Percentiles rank a stretch among this genome's conserved stretches.
These are phyloP conservation scores for Aspergillus ustus DNA, from an alignment of 2,329 filamentous ascomycete species.

Conservation along the genomic window DNA sequence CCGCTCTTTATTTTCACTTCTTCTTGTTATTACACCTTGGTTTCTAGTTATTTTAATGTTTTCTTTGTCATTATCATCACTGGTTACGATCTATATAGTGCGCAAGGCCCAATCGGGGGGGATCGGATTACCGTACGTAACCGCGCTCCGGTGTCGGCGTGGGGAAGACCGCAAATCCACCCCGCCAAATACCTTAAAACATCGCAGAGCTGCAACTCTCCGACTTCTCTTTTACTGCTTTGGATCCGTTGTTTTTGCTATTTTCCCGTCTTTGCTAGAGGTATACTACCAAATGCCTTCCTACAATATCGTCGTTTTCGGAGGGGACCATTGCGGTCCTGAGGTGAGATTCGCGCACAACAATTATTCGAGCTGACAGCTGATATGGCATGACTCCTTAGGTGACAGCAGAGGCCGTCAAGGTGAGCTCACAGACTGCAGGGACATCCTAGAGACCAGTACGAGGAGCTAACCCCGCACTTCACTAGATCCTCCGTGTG, in stretches of 20 bases:
- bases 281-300: slow-evolving; percentile 61
- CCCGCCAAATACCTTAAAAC: slow-evolving; percentile 27
- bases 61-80: slow-evolving; percentile 9
- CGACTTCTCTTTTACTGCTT: slow-evolving; percentile 1
- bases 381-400: slow-evolving; percentile 37
- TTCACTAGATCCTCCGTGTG: slow-evolving; percentile 71
- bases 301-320: slow-evolving; percentile 81
- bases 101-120: slow-evolving; percentile 12
- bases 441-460: background rate
- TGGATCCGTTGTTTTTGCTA: slow-evolving; percentile 3
- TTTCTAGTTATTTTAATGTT: slow-evolving; percentile 27
- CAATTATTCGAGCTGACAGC: slow-evolving; percentile 6
- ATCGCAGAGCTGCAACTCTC: slow-evolving; percentile 12
- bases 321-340: slow-evolving; percentile 82
- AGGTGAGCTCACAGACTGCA: slow-evolving; percentile 59
- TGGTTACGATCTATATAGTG: slow-evolving; percentile 13
- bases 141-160: slow-evolving; percentile 34
- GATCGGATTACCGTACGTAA: slow-evolving; percentile 15
- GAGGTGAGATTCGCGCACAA: slow-evolving; percentile 62
- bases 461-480: background rate
- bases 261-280: slow-evolving; percentile 11
- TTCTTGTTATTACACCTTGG: slow-evolving; percentile 16
- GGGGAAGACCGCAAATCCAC: slow-evolving; percentile 25
- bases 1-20: slow-evolving; percentile 22
- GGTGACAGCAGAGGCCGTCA: slow-evolving; percentile 84